Evolutionary conservation across 1,284 basidiomycete species (phyloP), one percentile per base, ranked within the genome.

Genomic region (Rhizoctonia solani): DNA sequence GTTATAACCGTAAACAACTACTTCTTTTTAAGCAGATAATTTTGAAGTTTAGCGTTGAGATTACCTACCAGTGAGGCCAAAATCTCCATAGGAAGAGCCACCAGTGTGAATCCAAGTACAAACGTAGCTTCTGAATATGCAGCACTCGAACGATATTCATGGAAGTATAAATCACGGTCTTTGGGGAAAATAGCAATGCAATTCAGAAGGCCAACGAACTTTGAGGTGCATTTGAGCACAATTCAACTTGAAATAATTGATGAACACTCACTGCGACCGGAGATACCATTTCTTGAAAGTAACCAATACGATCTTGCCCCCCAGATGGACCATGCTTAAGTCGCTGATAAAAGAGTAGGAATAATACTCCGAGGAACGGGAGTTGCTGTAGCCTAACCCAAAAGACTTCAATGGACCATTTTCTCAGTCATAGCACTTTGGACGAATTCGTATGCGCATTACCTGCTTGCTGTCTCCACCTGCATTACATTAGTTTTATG

Each of bases 271-370:
- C 69, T 44, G 59, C 67, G 16, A 70, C 67, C 11, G 69, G 53
- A 1, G 66, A 72, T 0, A 71, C 68, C 32, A 70, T 71, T 52
- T 75, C 69, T 37, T 73, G 72, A 8, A 75, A 30, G 8, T 72
- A 59, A 68, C 80, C 80, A 32, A 81, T 76, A 1, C 79, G 75
- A 69, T 78, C 76, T 70, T 81, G 80, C 0, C 78, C 77, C 21
- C 77, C 76, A 32, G 71, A 58, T 1, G 78, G 76, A 0, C 77
- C 77, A 29, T 74, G 72, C 1, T 67, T 73, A 11, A 79, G 70
- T 1, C 78, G 74, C 46, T 76, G 76, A 72, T 78, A 80, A 73
- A 79, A 80, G 1, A 80, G 71, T 66, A 78, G 75, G 71, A 79
- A 78, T 63, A 79, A 65, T 5, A 70, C 73, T 74, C 54, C 77